Evolutionary conservation across 192 early-diverging fungal genomes (phyloP), one percentile per base, ranked within the genome.

Genomic region (Mortierella hygrophila): DNA sequence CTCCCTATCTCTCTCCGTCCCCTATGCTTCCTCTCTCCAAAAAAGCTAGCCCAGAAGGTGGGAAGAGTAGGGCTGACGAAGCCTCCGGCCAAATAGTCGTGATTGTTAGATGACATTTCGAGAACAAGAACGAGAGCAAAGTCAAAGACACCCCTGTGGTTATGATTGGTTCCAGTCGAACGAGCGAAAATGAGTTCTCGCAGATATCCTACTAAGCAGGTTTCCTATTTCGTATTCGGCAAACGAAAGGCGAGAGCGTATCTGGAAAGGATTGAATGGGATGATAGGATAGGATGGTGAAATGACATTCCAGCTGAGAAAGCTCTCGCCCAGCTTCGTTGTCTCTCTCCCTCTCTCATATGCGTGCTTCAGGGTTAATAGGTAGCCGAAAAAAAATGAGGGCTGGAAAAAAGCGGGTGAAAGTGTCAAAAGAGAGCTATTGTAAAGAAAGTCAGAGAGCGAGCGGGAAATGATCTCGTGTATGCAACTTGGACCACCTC

Each of bases 251-350:
- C 9, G 60, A 65, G 60, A 65, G 60, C 60, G 26, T 29, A 65
- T 23, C 11, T 26, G 60, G n/a, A 60, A 26, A 26, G 18, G 49
- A 52, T 52, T 16, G 47, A 20, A 65, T 32, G 26, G 29, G 60
- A 15, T 10, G 26, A 29, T n/a, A 65, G 7, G 60, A 65, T 4
- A 29, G 60, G 60, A 65, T 15, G 60, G 60, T 13, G 60, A 65
- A 65, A 65, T 65, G 60, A 65, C 60, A 65, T 65, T 65, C 60
- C 60, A 65, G 60, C 60, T 29, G 26, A 65, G 60, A 65, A 65
- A 65, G 60, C 60, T 65, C 60, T 65, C 60, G 26, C 60, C 1
- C 29, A 32, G 21, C 55, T 23, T 23, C n/a, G 8, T 60, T 26
- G 60, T 65, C 11, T 65, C 26, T 65, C 5, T 52, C 49, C 35